Base-by-base conservation (phyloP, 805 yeast genomes). In the Zygosaccharomyces bisporus region DNA sequence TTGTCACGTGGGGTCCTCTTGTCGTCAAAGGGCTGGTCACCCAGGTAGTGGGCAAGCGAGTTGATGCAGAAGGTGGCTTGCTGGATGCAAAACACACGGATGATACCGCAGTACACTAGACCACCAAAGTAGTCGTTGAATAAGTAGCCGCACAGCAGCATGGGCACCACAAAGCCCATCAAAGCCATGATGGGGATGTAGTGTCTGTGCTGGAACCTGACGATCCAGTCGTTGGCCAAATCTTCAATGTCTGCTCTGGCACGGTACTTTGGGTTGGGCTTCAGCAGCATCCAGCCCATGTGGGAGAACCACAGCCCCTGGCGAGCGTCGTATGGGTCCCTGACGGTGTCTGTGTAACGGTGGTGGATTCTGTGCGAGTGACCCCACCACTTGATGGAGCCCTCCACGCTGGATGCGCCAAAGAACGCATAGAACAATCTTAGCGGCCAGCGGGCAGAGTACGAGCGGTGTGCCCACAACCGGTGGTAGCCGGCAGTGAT, bases 381-480 rank as follows among this genome's bases (percentile, higher is more conserved):
- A 38, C 83, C 79, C 95, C 95, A 86, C 93, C 93, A 85, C 66
- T 85, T 85, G 64, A 85, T 80, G 33, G 91, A 83, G 53, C 95
- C 95, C 65, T 85, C 89, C 39, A 85, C 80, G 44, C 89, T 79
- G 34, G 89, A 85, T 25, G 91, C 87, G 51, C 95, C 95, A 57
- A 85, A 85, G 20, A 83, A 64, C 4, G 91, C 95, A 60, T 68
- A 83, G 54, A 82, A 77, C 34, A 83, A 58, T 53, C 80, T 75
- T 34, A 82, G 71, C 12, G 86, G 81, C 59, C 73, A 63, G 47
- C 70, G 73, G 12, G 84, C 89, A 43, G 74, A 74, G 57, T 80
- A 85, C 14, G 91, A 72, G 63, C 82, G 79, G 67, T 86, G 95
- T 21, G 93, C 71, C 80, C 81, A 86, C 51, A 83, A 70, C 66